These are phyloP conservation scores for Pythium rhizo-oryzae DNA, from an alignment of 352 stramenopile species.

Conservation along the genomic window DNA sequence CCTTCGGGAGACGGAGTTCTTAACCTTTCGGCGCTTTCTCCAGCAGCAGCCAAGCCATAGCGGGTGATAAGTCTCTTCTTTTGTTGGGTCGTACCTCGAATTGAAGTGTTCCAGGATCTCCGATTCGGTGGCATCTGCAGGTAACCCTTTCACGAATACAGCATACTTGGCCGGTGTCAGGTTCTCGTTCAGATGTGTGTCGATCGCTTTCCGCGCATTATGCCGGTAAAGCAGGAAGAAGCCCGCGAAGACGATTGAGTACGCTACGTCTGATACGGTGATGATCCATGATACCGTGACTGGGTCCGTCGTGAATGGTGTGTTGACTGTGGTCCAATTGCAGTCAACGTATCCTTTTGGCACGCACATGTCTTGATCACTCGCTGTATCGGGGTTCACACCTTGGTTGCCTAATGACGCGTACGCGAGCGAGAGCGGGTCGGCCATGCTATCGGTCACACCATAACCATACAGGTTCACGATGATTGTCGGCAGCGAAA, in stretches of 20 bases:
- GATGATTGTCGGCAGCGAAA: conserved; percentile 60
- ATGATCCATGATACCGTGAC: conserved; percentile 71
- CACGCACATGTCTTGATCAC: conserved; percentile 43
- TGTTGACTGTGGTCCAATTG: conserved; percentile 58
- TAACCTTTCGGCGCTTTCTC: conserved; percentile 45
- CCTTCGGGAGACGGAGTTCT: conserved; percentile 40
- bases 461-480: conserved; percentile 69
- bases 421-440: conserved; percentile 71
- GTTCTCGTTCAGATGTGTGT: conserved; percentile 68
- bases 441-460: conserved; percentile 58
- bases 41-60: conserved; percentile 72
- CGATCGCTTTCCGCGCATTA: conserved; percentile 47
- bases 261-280: conserved; percentile 56
- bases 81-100: conserved; percentile 61
- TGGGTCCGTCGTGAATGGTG: conserved; percentile 61
- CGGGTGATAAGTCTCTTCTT: conserved; percentile 58
- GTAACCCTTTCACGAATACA: conserved; percentile 71
- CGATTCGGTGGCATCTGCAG: conserved; percentile 51
- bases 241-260: conserved; percentile 66
- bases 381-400: conserved; percentile 54
- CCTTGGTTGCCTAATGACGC: conserved; percentile 79
- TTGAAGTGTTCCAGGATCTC: conserved; percentile 84
- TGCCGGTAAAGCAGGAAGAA: conserved; percentile 57
- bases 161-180: conserved; percentile 82
- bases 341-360: conserved; percentile 65